Percentiles rank a stretch among this genome's conserved stretches.
Conservation (phyloP, 148 eudicot species). For the Polygonum maritimum region DNA sequence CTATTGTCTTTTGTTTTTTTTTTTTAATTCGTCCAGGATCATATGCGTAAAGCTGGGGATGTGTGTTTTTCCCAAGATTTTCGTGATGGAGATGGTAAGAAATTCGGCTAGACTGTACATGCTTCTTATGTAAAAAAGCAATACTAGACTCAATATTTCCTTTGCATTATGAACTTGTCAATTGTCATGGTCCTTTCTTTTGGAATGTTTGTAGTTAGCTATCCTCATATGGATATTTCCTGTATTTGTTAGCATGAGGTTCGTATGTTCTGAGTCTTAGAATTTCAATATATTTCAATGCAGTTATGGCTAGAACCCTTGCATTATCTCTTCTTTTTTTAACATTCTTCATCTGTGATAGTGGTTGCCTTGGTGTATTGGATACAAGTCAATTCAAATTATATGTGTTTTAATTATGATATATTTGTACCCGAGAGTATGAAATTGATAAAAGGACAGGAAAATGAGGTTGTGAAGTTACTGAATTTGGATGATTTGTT, state of each 20-base stretch:
- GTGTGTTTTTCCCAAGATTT: conserved; percentile 93
- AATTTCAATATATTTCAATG: too few relatives aligned
- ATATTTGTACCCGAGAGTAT: too few relatives aligned
- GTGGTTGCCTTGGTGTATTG: neutral
- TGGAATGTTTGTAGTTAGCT: neutral
- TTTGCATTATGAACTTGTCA: neutral
- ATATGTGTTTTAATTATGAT: too few relatives aligned
- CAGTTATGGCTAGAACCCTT: neutral
- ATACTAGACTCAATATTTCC: neutral
- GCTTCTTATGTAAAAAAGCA: neutral
- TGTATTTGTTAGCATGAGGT: too few relatives aligned
- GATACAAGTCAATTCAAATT: neutral
- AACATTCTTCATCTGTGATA: neutral
- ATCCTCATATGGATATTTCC: neutral
- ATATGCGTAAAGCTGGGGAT: conserved; percentile 98
- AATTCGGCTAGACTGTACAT: neutral
- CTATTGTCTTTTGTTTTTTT: neutral
- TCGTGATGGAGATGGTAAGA: conserved; percentile 39
- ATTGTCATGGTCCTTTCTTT: neutral
- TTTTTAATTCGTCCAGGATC: conserved; percentile 56
- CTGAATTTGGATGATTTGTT: too few relatives aligned
- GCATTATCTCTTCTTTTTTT: neutral
- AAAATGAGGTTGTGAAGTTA: too few relatives aligned
- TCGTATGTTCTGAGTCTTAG: too few relatives aligned
- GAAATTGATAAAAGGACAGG: too few relatives aligned